phyloP scores from a whole-genome alignment of 139 green algal genomes.

The Mesostigma viride region DNA sequence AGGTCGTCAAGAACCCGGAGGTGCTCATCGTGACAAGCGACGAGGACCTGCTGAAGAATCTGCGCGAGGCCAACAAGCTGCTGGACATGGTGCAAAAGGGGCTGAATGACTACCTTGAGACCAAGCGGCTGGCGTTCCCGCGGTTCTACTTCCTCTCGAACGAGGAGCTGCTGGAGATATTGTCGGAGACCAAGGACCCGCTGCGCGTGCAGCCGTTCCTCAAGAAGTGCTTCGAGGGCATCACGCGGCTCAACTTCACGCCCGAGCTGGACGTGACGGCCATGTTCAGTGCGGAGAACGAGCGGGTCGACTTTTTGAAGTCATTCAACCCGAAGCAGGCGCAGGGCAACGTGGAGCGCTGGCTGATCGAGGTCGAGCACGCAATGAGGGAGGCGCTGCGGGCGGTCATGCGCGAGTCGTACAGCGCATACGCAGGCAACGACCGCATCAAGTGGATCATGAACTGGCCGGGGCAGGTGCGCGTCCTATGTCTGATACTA shows the following conservation, averaged over 20 bases:
- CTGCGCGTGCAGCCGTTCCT: constrained; percentile 67
- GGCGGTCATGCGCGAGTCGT: constrained; percentile 30
- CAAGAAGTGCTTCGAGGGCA: constrained; percentile 72
- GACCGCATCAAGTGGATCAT: constrained; percentile 48
- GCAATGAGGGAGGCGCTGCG: constrained; percentile 54
- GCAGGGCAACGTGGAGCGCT: constrained; percentile 58
- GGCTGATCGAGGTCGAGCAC: constrained; percentile 63
- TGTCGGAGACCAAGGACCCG: constrained; percentile 69
- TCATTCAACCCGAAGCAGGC: constrained; percentile 52
- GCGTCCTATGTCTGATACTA: too few relatives aligned
- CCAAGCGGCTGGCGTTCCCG: constrained; percentile 67
- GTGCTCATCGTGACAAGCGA: constrained; percentile 50
- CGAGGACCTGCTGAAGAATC: constrained; percentile 61
- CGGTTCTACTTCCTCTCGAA: constrained; percentile 81
- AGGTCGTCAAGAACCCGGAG: constrained; percentile 55
- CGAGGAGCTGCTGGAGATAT: constrained; percentile 57
- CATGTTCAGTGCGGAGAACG: constrained; percentile 59
- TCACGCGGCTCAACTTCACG: constrained; percentile 55
- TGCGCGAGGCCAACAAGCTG: constrained; percentile 60
- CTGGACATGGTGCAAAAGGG: constrained; percentile 63
- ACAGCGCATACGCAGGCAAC: constrained; percentile 45
- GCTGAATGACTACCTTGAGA: constrained; percentile 69
- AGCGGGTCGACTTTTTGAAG: constrained; percentile 42
- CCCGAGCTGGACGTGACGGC: constrained; percentile 42
- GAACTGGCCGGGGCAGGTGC: constrained; percentile 44